Base-by-base conservation (phyloP, 306 rosid genomes). In the Dryas alaskensis region DNA sequence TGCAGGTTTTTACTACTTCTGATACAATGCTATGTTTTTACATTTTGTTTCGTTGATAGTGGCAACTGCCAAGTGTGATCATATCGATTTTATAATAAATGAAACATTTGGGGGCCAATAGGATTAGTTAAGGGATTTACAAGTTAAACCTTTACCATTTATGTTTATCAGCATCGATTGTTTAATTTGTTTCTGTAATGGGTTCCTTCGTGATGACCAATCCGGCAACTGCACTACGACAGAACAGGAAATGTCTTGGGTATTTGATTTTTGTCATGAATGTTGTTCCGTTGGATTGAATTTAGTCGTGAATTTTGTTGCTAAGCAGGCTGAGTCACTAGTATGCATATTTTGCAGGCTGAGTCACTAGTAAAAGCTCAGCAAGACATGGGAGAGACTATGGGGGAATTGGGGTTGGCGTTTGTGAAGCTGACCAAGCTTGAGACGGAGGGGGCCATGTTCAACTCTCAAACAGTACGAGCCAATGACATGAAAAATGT, bases 321-420 rank as follows among this genome's bases (percentile, higher is more conserved):
- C 72, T 74, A 19, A 19, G 61, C 67, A 93, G 97, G 98, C 98
- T 2, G 97, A 93, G 82, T 68, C 90, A 69, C 91, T 92, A 19
- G 12, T 42, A 4, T 67, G 16, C 2, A 2, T 46, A 9, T 13
- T 59, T 73, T 74, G 61, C 67, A 93, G 97, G 98, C 98, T 2
- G 97, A 93, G 82, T 68, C 90, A 69, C 91, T 92, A 19, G 95
- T 92, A 47, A 90, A 90, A 77, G 89, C 95, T 68, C 98, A 90
- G 83, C 96, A 90, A 82, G 98, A 88, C 60, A 92, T 86, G 83
- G 96, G 92, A 69, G 98, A 90, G 79, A 87, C 96, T 60, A 79
- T 90, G 92, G 96, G 95, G 39, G 98, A 87, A 67, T 76, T 92
- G 79, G 95, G 98, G 53, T 48, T 92, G 79, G 87, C 92, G 65